Conservation (phyloP, 23 red algal species). For the Agarophyton chilense region DNA sequence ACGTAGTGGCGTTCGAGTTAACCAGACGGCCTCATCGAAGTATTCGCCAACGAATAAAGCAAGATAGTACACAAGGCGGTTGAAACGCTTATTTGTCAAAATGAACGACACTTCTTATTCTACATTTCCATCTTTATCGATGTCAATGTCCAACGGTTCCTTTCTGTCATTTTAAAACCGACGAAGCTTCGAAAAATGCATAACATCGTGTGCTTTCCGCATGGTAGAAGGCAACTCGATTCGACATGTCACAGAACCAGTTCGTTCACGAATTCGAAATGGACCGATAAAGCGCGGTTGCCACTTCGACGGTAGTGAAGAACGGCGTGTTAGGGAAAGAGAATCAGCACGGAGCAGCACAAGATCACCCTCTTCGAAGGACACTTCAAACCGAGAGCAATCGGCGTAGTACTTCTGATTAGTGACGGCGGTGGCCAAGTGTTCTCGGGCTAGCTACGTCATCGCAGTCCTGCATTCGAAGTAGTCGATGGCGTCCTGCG, state of each 20-base stretch:
- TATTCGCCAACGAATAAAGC: neutral
- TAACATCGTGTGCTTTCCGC: neutral
- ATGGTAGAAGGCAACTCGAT: neutral
- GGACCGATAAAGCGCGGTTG: too few species aligned
- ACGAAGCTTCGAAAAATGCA: neutral
- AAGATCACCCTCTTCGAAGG: neutral
- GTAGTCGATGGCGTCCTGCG: neutral
- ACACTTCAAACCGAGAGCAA: neutral
- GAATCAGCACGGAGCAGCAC: conserved; percentile 10
- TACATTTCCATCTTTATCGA: neutral
- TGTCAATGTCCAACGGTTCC: neutral
- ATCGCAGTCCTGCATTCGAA: neutral
- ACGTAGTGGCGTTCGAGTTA: neutral
- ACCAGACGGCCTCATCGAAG: neutral
- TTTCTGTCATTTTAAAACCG: too few species aligned
- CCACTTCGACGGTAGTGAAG: neutral
- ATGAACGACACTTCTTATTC: neutral
- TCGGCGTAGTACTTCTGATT: conserved; percentile 25
- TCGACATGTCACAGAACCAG: neutral
- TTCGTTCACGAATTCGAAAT: neutral
- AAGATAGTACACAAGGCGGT: neutral
- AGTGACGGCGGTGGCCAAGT: neutral
- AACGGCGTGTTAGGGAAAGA: too few species aligned
- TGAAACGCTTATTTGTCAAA: neutral
- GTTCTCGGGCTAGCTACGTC: too few species aligned